These are phyloP conservation scores for Tremella yokohamensis DNA, from an alignment of 768 basidiomycete species.

Conservation along the genomic window DNA sequence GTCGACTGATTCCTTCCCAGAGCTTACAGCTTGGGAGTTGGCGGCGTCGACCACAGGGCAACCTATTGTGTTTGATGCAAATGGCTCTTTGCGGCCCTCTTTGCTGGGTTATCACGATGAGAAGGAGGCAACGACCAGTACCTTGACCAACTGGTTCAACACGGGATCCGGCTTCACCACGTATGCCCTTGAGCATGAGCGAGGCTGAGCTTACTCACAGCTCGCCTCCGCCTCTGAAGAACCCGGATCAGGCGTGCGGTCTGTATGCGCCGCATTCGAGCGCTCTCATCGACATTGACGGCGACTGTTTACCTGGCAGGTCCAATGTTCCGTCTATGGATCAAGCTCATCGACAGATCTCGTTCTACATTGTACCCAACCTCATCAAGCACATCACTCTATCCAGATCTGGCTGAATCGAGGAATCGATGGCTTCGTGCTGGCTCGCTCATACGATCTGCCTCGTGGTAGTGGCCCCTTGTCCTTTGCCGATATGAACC, in stretches of 20 bases:
- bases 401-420: slow-evolving; percentile 93
- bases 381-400: slow-evolving; percentile 56
- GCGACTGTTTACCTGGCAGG: slow-evolving; percentile 90
- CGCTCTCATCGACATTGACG: slow-evolving; percentile 87
- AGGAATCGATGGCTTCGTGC: slow-evolving; percentile 68
- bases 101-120: slow-evolving; percentile 63
- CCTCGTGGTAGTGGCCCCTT: slow-evolving; percentile 74
- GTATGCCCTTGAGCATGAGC: slow-evolving; percentile 55
- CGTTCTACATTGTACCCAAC: slow-evolving; percentile 78
- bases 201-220: slow-evolving; percentile 49
- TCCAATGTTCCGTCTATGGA: not conserved
- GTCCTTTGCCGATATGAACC: slow-evolving; percentile 86
- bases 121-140: not conserved
- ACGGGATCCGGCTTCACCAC: slow-evolving; percentile 68
- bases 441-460: slow-evolving; percentile 65
- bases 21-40: slow-evolving; percentile 12
- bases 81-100: slow-evolving; percentile 86
- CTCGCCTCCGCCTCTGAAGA: slow-evolving; percentile 61
- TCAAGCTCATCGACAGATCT: slow-evolving; percentile 59
- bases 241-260: slow-evolving; percentile 60
- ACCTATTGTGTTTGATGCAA: slow-evolving; percentile 78
- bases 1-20: too few species aligned
- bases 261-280: slow-evolving; percentile 89
- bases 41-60: slow-evolving; percentile 63
- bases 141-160: slow-evolving; percentile 71